Base-by-base conservation (phyloP, 2,329 filamentous ascomycete species). In the Hortaea sp. region DNA sequence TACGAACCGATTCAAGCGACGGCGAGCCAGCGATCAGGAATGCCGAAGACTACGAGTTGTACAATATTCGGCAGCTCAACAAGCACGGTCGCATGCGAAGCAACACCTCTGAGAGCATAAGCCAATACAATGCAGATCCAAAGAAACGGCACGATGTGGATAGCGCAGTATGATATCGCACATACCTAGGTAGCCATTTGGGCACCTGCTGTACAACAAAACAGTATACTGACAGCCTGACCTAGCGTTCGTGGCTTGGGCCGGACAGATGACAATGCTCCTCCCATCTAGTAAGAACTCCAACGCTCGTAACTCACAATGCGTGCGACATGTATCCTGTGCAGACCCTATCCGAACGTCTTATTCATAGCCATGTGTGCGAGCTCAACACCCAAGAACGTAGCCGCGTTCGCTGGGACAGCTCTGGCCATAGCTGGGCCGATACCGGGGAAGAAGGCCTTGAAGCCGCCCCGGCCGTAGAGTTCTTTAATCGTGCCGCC, bases 391-490 rank as follows among this genome's bases (percentile, higher is more conserved):
- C 86, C 85, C 60, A 89, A 69, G 60, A 98, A 98, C 2, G 92
- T 97, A 30, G 92, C 92, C 1, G 92, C 92, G 64, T 98, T 98
- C 7, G 92, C 92, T 5, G 92, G 92, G 39, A 97, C 88, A 4
- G 92, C 92, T 68, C 92, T 81, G 7, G 88, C 85, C 64, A 98
- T 76, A 3, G 92, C 92, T 1, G 92, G 92, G 0, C 87, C 90
- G 57, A 98, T 88, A 27, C 92, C 92, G 5, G 92, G 92, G 78
- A 98, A 98, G 73, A 98, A 98, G 1, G 92, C 89, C 70, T 83
- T 88, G 61, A 85, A 66, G 4, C 92, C 92, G 30, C 90, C 89
- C 59, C 73, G 82, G 32, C 73, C 81, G 63, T 95, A 95, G n/a
- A 98, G 73, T 45, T 88, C 80, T 53, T 78, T 76, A 43, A 98